phyloP scores from a whole-genome alignment of 805 yeast genomes.

The Candida namnaoensis region DNA sequence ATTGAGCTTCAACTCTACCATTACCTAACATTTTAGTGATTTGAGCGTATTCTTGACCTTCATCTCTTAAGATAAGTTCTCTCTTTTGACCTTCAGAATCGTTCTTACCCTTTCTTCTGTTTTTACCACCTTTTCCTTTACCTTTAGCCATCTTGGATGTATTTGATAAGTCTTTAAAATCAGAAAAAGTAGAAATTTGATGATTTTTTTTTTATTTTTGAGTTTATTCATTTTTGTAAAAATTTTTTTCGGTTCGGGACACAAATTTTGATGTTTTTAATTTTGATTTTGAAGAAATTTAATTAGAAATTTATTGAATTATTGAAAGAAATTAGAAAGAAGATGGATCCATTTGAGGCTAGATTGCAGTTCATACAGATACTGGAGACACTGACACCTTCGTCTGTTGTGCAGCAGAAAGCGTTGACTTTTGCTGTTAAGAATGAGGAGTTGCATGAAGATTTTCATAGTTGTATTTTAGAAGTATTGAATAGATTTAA shows the following conservation, averaged over 20 bases:
- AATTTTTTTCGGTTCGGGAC: too few species aligned
- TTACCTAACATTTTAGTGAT: conserved; percentile 97
- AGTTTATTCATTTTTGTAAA: too few species aligned
- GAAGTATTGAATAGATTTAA: conserved; percentile 47
- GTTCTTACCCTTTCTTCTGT: conserved; percentile 97
- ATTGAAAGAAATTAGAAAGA: neutral
- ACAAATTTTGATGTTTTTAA: too few species aligned
- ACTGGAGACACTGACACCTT: conserved; percentile 57
- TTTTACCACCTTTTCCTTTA: conserved; percentile 78
- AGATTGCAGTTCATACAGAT: conserved; percentile 66
- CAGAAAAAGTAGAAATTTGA: neutral
- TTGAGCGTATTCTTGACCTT: conserved; percentile 98
- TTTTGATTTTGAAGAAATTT: too few species aligned
- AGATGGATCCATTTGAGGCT: conserved; percentile 87
- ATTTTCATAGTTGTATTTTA: conserved; percentile 56
- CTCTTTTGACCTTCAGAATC: conserved; percentile 87
- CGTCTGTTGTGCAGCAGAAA: conserved; percentile 35
- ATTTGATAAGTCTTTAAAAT: neutral
- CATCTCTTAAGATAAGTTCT: conserved; percentile 86
- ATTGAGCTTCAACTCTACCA: conserved; percentile 90
- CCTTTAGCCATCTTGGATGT: conserved; percentile 59
- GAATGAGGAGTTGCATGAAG: conserved; percentile 54
- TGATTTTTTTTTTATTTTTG: too few species aligned
- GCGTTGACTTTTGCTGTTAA: conserved; percentile 34
- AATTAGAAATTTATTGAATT: neutral